Evolutionary conservation across 306 rosid genomes (phyloP), one percentile per base, ranked within the genome.

Genomic region (Corylus americana): DNA sequence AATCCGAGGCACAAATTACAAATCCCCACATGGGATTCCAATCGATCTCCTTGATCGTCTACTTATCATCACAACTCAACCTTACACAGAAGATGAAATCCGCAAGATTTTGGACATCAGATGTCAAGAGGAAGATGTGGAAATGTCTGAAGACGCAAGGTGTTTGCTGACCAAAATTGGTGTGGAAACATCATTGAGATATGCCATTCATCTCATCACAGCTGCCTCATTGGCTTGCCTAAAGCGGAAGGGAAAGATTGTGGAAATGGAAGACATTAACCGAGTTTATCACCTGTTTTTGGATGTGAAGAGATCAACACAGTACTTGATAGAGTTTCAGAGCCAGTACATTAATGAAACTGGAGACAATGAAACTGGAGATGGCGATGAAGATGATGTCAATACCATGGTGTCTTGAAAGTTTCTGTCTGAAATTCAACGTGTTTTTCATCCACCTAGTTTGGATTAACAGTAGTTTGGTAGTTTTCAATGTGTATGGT

Each of bases 251-350:
- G 98, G 92, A 47, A 95, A 86, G 83, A 39, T 71, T 31, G 99
- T 95, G 79, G 99, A 95, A 69, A 84, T 90, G 89, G 98, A 95
- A 39, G 99, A 95, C 74, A 91, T 95, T 48, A 93, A 90, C 76
- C 91, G 98, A 51, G 99, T 90, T 67, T 93, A 95, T 85, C 96
- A 95, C 83, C 91, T 95, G 54, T 93, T 95, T 80, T 89, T 95
- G 89, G 99, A 95, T 73, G 96, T 95, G 74, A 95, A 95, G 82
- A 86, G 99, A 85, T 95, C 99, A 35, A 95, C 99, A 11, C 98
- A 95, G 78, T 95, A 95, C 86, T 74, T 95, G 91, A 89, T 95
- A 92, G 99, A 95, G 91, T 95, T 81, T 82, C 99, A 95, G 80
- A 89, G 81, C 80, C 94, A 87, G 83, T 95, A 93, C 90, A 93